These are phyloP conservation scores for Kickxella alabastrina DNA, from an alignment of 192 early-diverging fungal species.

Conservation along the genomic window DNA sequence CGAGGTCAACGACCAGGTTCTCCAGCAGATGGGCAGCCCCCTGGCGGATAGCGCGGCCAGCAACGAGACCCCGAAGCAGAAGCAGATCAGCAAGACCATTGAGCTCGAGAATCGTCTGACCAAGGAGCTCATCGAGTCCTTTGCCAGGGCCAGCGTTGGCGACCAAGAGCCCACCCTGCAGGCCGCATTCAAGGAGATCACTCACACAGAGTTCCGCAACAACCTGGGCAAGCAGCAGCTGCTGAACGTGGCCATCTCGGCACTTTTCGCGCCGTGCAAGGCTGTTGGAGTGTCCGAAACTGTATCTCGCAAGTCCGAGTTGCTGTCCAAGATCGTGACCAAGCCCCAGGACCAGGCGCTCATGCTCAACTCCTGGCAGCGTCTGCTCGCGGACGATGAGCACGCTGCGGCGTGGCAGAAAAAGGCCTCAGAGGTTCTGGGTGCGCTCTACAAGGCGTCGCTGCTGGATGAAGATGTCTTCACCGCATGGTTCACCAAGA, in stretches of 20 bases:
- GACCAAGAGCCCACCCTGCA: conserved; percentile 25
- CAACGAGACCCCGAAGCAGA: conserved; percentile 10
- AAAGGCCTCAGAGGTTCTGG: conserved; percentile 62
- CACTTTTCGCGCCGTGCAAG: conserved; percentile 43
- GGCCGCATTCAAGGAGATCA: conserved; percentile 75
- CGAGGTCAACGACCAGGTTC: conserved; percentile 32
- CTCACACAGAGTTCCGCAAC: conserved; percentile 79
- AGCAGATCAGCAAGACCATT: conserved; percentile 18
- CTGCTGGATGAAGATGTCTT: conserved; percentile 79
- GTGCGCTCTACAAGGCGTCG: conserved; percentile 68
- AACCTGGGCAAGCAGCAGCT: conserved; percentile 76
- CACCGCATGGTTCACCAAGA: conserved; percentile 55
- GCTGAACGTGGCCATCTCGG: conserved; percentile 60
- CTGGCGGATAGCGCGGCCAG: conserved; percentile 9
- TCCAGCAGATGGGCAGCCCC: conserved; percentile 45
- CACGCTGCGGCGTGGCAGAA: conserved; percentile 41
- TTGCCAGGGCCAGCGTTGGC: conserved; percentile 7
- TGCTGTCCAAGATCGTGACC: conserved; percentile 36
- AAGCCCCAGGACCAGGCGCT: conserved; percentile 38
- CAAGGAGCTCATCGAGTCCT: conserved; percentile 14
- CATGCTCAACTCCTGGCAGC: conserved; percentile 49
- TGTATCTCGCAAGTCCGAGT: conserved; percentile 14
- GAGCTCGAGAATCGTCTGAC: conserved; percentile 31
- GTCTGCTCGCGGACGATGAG: conserved; percentile 24
- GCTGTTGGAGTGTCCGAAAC: conserved; percentile 20